Evolutionary conservation across 2,329 filamentous ascomycete genomes (phyloP), one percentile per base, ranked within the genome.

Genomic region (Cordyceps farinosa): DNA sequence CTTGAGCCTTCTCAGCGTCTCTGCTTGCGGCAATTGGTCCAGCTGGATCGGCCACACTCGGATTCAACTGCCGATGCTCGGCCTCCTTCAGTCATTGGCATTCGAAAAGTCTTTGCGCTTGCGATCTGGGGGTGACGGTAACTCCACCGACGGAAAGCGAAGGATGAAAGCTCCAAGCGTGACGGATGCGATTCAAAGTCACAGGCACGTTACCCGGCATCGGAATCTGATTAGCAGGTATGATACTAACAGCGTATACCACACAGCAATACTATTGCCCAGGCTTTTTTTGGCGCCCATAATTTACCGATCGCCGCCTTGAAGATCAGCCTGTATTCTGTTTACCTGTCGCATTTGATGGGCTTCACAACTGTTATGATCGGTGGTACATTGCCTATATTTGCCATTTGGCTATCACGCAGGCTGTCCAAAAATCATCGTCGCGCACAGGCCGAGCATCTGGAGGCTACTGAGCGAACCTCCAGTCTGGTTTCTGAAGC

Each of bases 1-100:
- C 0, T 78, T 90, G 47, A 66, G 78, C 1, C 63, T 81, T 13
- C 87, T 90, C 71, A 84, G 82, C 74, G 45, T 76, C 3, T 69
- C 88, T 10, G 83, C 32, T 15, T 53, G 58, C 13, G 48, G 36
- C 6, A 63, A 63, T 11, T 52, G 53, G 54, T 44, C 48, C 17
- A 11, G 29, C 13, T 63, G 61, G 61, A 52, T 59, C 10, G 47
- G 53, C 1, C 45, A 53, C 10, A 45, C 55, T n/a, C 45, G 42
- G 3, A 44, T 58, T 17, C 38, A 52, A 29, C 15, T 63, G 15
- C 53, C 47, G 17, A 52, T 63, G 40, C 48, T 61, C 27, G 40
- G 58, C 7, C 50, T 61, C 5, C 48, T 61, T 54, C 50, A 54
- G 40, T 54, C 58, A 1, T 32, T 61, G 29, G 48, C 34, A 10